These are phyloP conservation scores for Talaromyces funiculosus DNA, from an alignment of 2,329 filamentous ascomycete genomes.

Conservation along the genomic window DNA sequence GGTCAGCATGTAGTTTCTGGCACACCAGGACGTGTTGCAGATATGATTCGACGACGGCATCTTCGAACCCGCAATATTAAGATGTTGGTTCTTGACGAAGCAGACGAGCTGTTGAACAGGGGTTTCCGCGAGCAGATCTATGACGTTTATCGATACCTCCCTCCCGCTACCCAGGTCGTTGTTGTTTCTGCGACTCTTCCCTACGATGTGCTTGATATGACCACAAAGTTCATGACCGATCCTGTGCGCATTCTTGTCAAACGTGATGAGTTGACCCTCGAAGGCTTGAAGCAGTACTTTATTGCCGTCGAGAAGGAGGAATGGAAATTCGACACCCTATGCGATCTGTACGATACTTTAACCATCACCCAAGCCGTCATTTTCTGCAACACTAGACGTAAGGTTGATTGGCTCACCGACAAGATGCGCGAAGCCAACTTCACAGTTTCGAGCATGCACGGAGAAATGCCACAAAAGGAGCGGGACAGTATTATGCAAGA, in stretches of 20 bases:
- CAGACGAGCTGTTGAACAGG: slow-evolving; percentile 77
- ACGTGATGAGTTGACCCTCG: slow-evolving; percentile 95
- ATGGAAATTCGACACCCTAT: slow-evolving; percentile 99
- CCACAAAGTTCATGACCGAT: slow-evolving; percentile 99
- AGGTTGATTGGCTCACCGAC: slow-evolving; percentile 99
- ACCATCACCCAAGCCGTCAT: slow-evolving; percentile 99
- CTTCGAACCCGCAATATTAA: slow-evolving; percentile 70
- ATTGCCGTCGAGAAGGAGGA: slow-evolving; percentile 99
- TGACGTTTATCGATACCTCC: slow-evolving; percentile 95
- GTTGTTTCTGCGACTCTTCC: slow-evolving; percentile 94
- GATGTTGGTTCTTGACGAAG: slow-evolving; percentile 72
- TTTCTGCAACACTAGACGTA: slow-evolving; percentile 97
- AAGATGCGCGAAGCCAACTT: slow-evolving; percentile 99
- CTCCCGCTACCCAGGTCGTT: slow-evolving; percentile 95
- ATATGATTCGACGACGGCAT: slow-evolving; percentile 72
- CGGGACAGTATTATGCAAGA: slow-evolving; percentile 99
- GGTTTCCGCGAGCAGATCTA: slow-evolving; percentile 99
- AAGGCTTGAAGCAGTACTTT: slow-evolving; percentile 98
- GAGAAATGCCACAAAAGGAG: slow-evolving; percentile 98
- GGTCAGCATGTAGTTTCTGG: slow-evolving; percentile 97
- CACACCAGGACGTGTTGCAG: slow-evolving; percentile 90
- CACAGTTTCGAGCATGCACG: slow-evolving; percentile 97
- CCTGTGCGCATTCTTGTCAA: slow-evolving; percentile 95
- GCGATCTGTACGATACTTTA: slow-evolving; percentile 96
- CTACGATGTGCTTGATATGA: slow-evolving; percentile 98